Percentiles rank a stretch among this genome's conserved stretches.
These are phyloP conservation scores for Decorospora gaudefroyi DNA, from an alignment of 2,329 filamentous ascomycete species.

Conservation along the genomic window DNA sequence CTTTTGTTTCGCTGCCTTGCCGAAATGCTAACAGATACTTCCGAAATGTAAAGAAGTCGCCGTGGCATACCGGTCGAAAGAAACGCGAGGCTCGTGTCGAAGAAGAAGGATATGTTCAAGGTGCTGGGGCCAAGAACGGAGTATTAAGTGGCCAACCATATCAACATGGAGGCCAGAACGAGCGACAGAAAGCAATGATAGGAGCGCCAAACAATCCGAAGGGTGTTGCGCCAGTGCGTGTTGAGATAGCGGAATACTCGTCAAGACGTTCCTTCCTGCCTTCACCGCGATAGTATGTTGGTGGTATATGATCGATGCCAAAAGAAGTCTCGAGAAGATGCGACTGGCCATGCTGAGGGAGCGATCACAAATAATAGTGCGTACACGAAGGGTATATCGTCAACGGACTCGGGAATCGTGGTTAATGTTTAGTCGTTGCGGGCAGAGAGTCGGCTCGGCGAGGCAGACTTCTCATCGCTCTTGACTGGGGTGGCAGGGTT, in stretches of 20 bases:
- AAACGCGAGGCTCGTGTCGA: constrained; percentile 17
- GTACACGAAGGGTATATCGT: constrained; percentile 26
- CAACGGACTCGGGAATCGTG: constrained; percentile 6
- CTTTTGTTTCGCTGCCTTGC: constrained; percentile 16
- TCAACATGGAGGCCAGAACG: constrained; percentile 15
- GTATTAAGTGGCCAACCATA: constrained; percentile 28
- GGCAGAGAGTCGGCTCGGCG: constrained; percentile 29
- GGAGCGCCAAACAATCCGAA: constrained; percentile 2
- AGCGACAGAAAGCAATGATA: constrained; percentile 25
- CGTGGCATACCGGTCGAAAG: constrained; percentile 15
- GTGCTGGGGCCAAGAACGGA: constrained; percentile 19
- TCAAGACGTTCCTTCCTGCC: constrained; percentile 8
- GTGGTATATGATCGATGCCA: constrained; percentile 23
- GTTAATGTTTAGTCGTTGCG: constrained; percentile 33
- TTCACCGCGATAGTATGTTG: constrained; percentile 16
- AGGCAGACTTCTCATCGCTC: constrained; percentile 29
- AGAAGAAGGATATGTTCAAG: constrained; percentile 30
- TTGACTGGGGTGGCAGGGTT: constrained; percentile 46
- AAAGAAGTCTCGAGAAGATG: constrained; percentile 28
- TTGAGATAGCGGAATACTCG: constrained; percentile 19
- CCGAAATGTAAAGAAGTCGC: constrained; percentile 30
- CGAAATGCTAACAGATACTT: constrained; percentile 39
- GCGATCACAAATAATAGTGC: constrained; percentile 40
- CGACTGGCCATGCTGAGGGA: constrained; percentile 32
- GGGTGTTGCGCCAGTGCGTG: constrained; percentile 11